Conservation (phyloP, 805 yeast genomes). For the Diddensiella santjacobensis region DNA sequence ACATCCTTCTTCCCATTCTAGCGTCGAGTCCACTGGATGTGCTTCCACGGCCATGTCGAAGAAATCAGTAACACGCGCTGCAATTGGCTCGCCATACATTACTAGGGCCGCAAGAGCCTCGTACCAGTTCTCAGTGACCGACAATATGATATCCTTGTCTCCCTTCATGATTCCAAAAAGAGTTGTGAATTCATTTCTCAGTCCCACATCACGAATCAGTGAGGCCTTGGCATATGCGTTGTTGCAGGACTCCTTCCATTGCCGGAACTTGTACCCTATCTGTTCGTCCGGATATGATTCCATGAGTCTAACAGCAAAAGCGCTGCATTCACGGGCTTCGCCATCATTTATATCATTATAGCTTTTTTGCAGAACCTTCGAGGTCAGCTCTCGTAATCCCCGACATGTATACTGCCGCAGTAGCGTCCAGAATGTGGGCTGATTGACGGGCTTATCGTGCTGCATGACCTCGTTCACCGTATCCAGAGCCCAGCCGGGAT, state of each 20-base stretch:
- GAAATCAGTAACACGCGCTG: constrained; percentile 28
- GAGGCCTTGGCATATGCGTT: constrained; percentile 20
- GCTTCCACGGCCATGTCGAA: constrained; percentile 21
- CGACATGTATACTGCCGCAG: constrained; percentile 17
- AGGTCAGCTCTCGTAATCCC: constrained; percentile 16
- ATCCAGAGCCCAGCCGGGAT: constrained; percentile 20
- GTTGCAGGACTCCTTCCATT: constrained; percentile 29
- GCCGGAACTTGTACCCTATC: constrained; percentile 19
- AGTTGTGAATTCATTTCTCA: constrained; percentile 22
- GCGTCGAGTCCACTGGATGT: constrained; percentile 27
- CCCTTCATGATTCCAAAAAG: constrained; percentile 30
- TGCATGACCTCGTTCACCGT: constrained; percentile 18
- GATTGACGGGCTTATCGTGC: constrained; percentile 14
- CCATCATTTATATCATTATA: constrained; percentile 2
- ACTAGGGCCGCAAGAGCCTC: constrained; percentile 31
- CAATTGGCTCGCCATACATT: constrained; percentile 30
- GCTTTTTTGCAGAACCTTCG: constrained; percentile 11
- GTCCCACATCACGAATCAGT: constrained; percentile 18
- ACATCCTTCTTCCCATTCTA: constrained; percentile 30
- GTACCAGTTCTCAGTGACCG: constrained; percentile 29
- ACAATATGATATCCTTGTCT: constrained; percentile 26
- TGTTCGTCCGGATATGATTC: constrained; percentile 26
- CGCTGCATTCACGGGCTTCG: constrained; percentile 14
- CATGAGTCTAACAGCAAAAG: constrained; percentile 20
- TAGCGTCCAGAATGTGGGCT: constrained; percentile 20